Percentiles rank a stretch among this genome's conserved stretches.
phyloP scores from a whole-genome alignment of 176 grass and related monocot genomes.

The Oryza glaberrima region DNA sequence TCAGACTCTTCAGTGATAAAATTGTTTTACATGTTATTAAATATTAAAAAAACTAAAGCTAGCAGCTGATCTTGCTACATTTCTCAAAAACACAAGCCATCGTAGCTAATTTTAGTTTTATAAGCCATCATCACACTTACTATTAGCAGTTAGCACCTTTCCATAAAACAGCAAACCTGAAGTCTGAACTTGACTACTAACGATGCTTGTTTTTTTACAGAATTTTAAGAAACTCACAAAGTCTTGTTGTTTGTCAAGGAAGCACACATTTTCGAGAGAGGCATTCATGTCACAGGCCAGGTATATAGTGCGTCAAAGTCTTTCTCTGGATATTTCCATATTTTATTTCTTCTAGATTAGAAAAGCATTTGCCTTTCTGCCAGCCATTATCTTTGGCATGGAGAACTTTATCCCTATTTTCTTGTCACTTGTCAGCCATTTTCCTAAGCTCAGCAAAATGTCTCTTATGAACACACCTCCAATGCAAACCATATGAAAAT shows the following conservation, averaged over 20 bases:
- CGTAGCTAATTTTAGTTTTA: not conserved
- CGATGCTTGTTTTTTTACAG: not conserved
- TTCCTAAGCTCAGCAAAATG: constrained; percentile 1
- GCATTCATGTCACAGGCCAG: not conserved
- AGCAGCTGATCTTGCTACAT: not conserved
- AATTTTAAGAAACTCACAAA: not conserved
- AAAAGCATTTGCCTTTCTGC: constrained; percentile 44
- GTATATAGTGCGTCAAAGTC: not conserved
- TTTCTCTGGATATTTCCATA: not conserved
- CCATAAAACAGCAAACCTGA: not conserved
- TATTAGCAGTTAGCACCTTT: not conserved
- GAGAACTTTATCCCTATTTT: constrained; percentile 23
- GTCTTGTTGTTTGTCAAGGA: not conserved
- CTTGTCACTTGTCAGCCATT: constrained; percentile 38
- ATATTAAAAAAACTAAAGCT: not conserved
- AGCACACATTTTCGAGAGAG: not conserved
- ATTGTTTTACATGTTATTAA: not conserved
- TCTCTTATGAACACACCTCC: constrained; percentile 13
- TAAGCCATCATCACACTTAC: constrained; percentile 25
- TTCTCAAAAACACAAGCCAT: not conserved
- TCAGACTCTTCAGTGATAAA: not conserved
- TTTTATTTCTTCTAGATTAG: constrained; percentile 42
- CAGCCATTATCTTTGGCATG: constrained; percentile 40
- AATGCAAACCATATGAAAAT: not conserved
- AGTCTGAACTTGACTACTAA: constrained; percentile 21